A percentile compares a stretch with the other conserved stretches of the same genome.
Conservation (phyloP, 306 rosid genomes). For the Vigna nakashimae region DNA sequence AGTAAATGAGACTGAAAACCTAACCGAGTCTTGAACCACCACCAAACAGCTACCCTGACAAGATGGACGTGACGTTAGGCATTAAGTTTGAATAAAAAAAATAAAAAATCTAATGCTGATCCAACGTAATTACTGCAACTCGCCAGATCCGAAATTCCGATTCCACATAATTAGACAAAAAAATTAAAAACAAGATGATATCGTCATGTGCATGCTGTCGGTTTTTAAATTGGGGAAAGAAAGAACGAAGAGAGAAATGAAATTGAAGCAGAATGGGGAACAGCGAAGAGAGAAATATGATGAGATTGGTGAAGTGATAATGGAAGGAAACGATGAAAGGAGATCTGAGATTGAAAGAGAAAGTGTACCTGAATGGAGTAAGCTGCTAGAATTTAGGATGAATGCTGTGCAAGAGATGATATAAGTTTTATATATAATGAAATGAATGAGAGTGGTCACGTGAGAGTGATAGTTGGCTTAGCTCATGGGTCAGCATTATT, state of each 20-base stretch:
- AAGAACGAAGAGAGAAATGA: constrained; percentile 17
- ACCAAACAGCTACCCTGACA: constrained; percentile 23
- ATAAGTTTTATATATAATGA: constrained; percentile 36
- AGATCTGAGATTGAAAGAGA: constrained; percentile 39
- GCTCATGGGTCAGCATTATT: constrained; percentile 40
- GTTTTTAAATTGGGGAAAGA: constrained; percentile 13
- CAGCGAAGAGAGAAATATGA: too few relatives aligned
- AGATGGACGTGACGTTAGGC: constrained; percentile 13
- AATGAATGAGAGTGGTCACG: constrained; percentile 49
- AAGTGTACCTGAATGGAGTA: constrained; percentile 42
- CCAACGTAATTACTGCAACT: not conserved
- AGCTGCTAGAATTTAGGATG: not conserved
- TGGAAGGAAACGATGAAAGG: constrained; percentile 20
- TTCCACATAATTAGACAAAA: not conserved
- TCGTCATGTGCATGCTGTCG: not conserved
- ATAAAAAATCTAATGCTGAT: constrained; percentile 10
- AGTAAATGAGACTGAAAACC: constrained; percentile 27
- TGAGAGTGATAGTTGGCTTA: constrained; percentile 51
- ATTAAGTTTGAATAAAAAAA: not conserved
- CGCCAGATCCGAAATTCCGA: constrained; percentile 12
- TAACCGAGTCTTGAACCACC: not conserved
- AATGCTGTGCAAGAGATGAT: constrained; percentile 25
- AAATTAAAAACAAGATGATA: not conserved
- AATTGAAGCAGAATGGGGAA: constrained; percentile 10
- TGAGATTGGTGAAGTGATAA: not conserved